Evolutionary conservation across 345 rosid genomes (phyloP).

Genomic region (Gossypium herbaceum): DNA sequence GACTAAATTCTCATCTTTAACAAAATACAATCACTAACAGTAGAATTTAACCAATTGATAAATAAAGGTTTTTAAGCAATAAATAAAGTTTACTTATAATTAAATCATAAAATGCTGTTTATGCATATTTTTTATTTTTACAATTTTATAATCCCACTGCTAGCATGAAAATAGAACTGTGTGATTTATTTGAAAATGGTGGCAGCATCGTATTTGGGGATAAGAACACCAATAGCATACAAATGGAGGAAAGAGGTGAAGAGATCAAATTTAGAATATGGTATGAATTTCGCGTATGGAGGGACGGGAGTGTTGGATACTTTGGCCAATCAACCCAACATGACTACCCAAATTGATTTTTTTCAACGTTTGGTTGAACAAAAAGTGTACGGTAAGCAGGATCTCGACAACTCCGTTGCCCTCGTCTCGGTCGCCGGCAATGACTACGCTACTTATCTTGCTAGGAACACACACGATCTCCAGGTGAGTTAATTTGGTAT

Average conservation of each 20-base stretch:
- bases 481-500: constrained; percentile 24
- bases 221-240: constrained; percentile 29
- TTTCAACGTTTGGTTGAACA: constrained; percentile 27
- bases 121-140: too few relatives aligned
- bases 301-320: constrained; percentile 51
- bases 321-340: constrained; percentile 36
- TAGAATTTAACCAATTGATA: too few relatives aligned
- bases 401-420: constrained; percentile 38
- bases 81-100: too few relatives aligned
- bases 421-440: constrained; percentile 42
- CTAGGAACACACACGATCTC: constrained; percentile 5
- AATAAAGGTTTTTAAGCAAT: too few relatives aligned
- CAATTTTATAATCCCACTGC: too few relatives aligned
- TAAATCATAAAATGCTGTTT: too few relatives aligned
- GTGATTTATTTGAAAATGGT: not conserved
- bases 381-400: constrained; percentile 21
- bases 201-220: constrained; percentile 37
- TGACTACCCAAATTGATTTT: constrained; percentile 39
- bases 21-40: too few relatives aligned
- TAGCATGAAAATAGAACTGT: too few relatives aligned
- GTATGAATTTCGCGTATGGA: constrained; percentile 51
- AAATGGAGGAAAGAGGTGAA: constrained; percentile 17
- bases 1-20: too few relatives aligned
- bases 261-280: constrained; percentile 13
- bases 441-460: constrained; percentile 33